phyloP scores from a whole-genome alignment of 306 rosid genomes.

The Cyclanthera cordifolia region DNA sequence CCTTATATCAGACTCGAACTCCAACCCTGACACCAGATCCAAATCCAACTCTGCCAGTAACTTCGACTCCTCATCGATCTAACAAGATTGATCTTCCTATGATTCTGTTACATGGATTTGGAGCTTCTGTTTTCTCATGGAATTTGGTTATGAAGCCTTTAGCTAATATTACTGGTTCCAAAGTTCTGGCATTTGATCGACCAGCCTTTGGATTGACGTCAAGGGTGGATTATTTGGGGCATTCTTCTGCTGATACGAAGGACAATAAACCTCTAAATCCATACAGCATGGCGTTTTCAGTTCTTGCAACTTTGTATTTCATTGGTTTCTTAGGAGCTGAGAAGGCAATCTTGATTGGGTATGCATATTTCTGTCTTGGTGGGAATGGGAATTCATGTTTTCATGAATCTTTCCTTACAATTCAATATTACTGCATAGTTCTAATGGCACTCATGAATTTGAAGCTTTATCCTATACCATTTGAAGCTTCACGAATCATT shows the following conservation, averaged over 20 bases:
- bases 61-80: conserved; percentile 22
- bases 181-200: conserved; percentile 87
- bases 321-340: conserved; percentile 51
- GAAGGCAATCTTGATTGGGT: conserved; percentile 75
- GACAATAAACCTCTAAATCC: conserved; percentile 52
- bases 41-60: background rate
- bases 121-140: conserved; percentile 91
- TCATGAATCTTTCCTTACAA: background rate
- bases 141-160: conserved; percentile 63
- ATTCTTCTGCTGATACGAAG: conserved; percentile 25
- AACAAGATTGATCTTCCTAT: conserved; percentile 46
- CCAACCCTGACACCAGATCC: conserved; percentile 1
- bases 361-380: conserved; percentile 22
- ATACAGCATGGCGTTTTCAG: conserved; percentile 70
- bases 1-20: conserved; percentile 24
- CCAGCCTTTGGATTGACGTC: conserved; percentile 96
- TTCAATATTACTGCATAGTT: background rate
- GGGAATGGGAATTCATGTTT: background rate
- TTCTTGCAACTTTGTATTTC: conserved; percentile 77
- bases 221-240: conserved; percentile 30
- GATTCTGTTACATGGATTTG: conserved; percentile 83
- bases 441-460: background rate
- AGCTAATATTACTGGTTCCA: conserved; percentile 54
- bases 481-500: background rate
- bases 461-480: background rate